Evolutionary conservation across 2,329 filamentous ascomycete genomes (phyloP).

Genomic region (Nothophaeocryptopus gaeumannii): DNA sequence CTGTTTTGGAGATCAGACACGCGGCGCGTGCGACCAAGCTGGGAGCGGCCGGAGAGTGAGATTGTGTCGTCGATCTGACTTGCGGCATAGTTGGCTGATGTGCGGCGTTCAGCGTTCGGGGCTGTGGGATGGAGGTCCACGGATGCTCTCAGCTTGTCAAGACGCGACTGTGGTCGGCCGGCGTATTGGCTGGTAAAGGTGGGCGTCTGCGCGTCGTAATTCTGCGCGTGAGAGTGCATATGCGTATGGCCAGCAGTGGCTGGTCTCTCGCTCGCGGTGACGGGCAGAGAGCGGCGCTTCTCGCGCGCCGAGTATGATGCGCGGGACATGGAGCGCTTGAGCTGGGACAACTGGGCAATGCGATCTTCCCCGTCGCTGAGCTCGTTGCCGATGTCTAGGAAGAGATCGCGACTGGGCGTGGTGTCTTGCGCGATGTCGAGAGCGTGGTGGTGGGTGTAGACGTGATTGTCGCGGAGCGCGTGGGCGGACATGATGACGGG

Average conservation of each 20-base stretch:
- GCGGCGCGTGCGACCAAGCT: conserved; percentile 21
- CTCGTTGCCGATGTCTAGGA: conserved; percentile 31
- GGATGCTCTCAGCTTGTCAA: conserved; percentile 17
- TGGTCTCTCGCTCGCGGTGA: not conserved
- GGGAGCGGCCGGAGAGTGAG: conserved; percentile 22
- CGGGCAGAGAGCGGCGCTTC: conserved; percentile 18
- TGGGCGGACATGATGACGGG: not conserved
- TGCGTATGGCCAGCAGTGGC: conserved; percentile 4
- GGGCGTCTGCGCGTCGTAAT: too few species aligned
- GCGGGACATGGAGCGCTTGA: conserved; percentile 8
- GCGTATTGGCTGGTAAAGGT: too few species aligned
- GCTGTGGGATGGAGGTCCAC: conserved; percentile 22
- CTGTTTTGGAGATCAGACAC: conserved; percentile 21
- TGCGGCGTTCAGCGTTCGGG: not conserved
- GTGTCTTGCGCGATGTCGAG: conserved; percentile 2
- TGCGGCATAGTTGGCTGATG: conserved; percentile 11
- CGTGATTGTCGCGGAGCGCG: not conserved
- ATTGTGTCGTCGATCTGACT: conserved; percentile 23
- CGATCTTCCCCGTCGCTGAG: conserved; percentile 45
- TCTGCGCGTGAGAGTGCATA: not conserved
- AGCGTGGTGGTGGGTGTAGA: not conserved
- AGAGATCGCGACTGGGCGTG: conserved; percentile 23
- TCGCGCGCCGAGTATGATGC: conserved; percentile 6
- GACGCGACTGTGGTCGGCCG: conserved; percentile 22
- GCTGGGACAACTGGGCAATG: not conserved